Conservation (phyloP, 371 early-diverging fungal species). For the Lichtheimia hyalospora region DNA sequence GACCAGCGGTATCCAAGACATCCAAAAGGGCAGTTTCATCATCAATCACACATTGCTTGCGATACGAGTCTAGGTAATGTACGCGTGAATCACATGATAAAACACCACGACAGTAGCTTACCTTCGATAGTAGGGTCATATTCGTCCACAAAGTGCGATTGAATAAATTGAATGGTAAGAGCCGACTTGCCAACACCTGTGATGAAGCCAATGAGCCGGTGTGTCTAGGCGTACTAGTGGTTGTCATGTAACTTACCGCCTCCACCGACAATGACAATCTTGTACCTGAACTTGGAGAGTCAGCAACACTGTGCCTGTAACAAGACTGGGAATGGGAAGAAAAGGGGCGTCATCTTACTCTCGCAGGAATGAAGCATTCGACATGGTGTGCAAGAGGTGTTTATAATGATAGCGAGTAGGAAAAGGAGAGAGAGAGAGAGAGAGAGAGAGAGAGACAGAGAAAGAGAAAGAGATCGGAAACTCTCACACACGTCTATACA, state of each 20-base stretch:
- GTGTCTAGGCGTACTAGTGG: no score
- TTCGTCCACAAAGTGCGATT: conserved; percentile 88
- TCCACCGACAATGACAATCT: conserved; percentile 85
- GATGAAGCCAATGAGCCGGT: not conserved
- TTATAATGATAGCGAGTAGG: no score
- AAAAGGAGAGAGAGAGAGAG: no score
- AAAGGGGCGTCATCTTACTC: conserved; percentile 9
- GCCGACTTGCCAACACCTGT: conserved; percentile 83
- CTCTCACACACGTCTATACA: no score
- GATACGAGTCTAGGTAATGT: conserved; percentile 63
- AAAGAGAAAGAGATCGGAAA: no score
- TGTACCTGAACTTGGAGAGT: conserved; percentile 42
- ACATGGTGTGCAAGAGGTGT: conserved; percentile 9
- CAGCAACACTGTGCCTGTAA: not conserved
- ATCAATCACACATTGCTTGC: conserved; percentile 74
- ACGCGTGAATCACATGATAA: not conserved
- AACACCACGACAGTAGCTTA: conserved; percentile 5
- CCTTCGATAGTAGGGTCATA: conserved; percentile 95
- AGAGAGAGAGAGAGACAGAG: no score
- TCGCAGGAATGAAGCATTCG: conserved; percentile 20
- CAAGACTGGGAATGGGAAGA: not conserved
- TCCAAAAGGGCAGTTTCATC: conserved; percentile 71
- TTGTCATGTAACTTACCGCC: conserved; percentile 56
- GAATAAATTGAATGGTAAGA: conserved; percentile 88
- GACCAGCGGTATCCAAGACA: conserved; percentile 84